Evolutionary conservation across 257 asterid genomes (phyloP).

Genomic region (Plantago elongata): DNA sequence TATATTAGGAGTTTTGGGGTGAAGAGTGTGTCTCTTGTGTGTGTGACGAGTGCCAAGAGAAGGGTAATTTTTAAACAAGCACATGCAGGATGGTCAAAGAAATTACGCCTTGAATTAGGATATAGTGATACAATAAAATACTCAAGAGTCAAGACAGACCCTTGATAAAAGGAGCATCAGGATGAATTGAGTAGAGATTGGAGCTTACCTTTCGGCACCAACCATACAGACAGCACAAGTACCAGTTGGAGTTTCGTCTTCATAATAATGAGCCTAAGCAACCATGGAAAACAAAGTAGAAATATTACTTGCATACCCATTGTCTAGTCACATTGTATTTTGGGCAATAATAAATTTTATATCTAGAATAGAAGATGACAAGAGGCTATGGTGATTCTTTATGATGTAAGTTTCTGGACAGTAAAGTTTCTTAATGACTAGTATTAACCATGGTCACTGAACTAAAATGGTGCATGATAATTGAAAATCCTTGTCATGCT

Average conservation of each 20-base stretch:
- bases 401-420: conserved; percentile 7
- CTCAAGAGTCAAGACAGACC: too few relatives aligned
- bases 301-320: neutral
- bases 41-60: too few relatives aligned
- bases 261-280: conserved; percentile 74
- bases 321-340: neutral
- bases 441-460: neutral
- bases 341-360: conserved; percentile 2
- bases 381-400: neutral
- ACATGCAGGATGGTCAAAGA: too few relatives aligned
- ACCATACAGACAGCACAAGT: conserved; percentile 91
- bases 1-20: too few relatives aligned
- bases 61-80: too few relatives aligned
- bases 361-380: neutral
- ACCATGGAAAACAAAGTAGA: conserved; percentile 12
- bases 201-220: conserved; percentile 84
- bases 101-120: too few relatives aligned
- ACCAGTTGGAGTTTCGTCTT: conserved; percentile 89
- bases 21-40: too few relatives aligned
- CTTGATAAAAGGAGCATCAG: too few relatives aligned
- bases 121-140: too few relatives aligned
- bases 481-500: neutral
- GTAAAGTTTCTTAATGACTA: conserved; percentile 1
- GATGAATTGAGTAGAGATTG: neutral
- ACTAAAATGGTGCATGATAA: neutral